These are phyloP conservation scores for Fraxinus anomala DNA, from an alignment of 257 asterid species.

Conservation along the genomic window DNA sequence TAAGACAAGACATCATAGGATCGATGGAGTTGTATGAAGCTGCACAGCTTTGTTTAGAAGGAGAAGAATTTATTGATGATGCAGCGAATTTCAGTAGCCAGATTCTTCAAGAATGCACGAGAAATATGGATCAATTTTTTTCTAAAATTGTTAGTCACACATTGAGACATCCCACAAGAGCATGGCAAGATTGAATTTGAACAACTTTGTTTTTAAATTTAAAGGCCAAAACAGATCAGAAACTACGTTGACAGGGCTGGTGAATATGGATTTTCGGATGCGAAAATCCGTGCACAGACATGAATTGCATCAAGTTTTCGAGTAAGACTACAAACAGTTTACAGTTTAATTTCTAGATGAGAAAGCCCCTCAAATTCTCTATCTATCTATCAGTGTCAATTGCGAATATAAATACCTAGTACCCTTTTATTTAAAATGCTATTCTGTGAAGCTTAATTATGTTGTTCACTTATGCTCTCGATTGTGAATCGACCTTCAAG, in stretches of 20 bases:
- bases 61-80: slow-evolving; percentile 48
- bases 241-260: slow-evolving; percentile 35
- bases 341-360: no score
- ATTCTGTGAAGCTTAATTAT: no score
- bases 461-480: no score
- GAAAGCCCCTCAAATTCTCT: not conserved
- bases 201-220: slow-evolving; percentile 9
- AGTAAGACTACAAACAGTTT: slow-evolving; percentile 16
- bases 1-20: slow-evolving; percentile 27
- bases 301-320: slow-evolving; percentile 40
- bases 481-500: not conserved
- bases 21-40: slow-evolving; percentile 52
- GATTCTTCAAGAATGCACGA: slow-evolving; percentile 3
- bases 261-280: slow-evolving; percentile 24
- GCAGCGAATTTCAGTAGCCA: slow-evolving; percentile 39
- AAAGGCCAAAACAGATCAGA: slow-evolving; percentile 24
- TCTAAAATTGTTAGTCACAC: slow-evolving; percentile 26
- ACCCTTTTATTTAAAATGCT: not conserved
- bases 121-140: not conserved
- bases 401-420: not conserved
- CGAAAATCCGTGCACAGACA: slow-evolving; percentile 27
- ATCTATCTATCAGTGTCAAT: not conserved
- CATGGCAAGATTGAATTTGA: slow-evolving; percentile 26
- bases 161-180: slow-evolving; percentile 44
- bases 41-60: slow-evolving; percentile 40